phyloP scores from a whole-genome alignment of 139 green algal species.

The Yamagishiella unicocca region DNA sequence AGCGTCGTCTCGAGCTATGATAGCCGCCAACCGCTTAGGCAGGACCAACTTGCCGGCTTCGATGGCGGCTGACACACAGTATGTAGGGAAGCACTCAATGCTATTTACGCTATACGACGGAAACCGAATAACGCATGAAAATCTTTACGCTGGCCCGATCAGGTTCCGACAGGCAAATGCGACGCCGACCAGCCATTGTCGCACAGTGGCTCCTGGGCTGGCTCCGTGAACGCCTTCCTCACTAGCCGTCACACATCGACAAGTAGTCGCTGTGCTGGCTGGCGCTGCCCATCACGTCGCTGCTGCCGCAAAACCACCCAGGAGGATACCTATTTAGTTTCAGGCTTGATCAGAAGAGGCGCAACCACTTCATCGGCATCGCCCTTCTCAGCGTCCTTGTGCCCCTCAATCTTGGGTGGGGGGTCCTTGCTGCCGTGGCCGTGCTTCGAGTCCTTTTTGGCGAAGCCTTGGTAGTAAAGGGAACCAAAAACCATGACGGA shows the following conservation, averaged over 20 bases:
- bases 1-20: too few relatives aligned
- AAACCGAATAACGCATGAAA: too few relatives aligned
- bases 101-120: too few relatives aligned
- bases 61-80: too few relatives aligned
- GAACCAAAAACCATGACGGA: slow-evolving; percentile 72
- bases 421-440: not conserved
- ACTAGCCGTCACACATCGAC: not conserved
- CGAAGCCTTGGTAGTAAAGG: slow-evolving; percentile 78
- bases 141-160: too few relatives aligned
- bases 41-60: too few relatives aligned
- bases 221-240: not conserved
- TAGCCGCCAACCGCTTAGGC: too few relatives aligned
- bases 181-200: not conserved
- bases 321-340: slow-evolving; percentile 7
- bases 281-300: too few relatives aligned
- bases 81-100: too few relatives aligned
- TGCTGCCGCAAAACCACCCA: not conserved
- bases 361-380: not conserved
- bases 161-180: too few relatives aligned
- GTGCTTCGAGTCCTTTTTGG: slow-evolving; percentile 53
- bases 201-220: not conserved
- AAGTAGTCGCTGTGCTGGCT: too few relatives aligned
- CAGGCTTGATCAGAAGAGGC: not conserved
- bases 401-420: not conserved
- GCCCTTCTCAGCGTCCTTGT: slow-evolving; percentile 31